Base-by-base conservation (phyloP, 768 basidiomycete genomes). In the Serpula lacrymans region DNA sequence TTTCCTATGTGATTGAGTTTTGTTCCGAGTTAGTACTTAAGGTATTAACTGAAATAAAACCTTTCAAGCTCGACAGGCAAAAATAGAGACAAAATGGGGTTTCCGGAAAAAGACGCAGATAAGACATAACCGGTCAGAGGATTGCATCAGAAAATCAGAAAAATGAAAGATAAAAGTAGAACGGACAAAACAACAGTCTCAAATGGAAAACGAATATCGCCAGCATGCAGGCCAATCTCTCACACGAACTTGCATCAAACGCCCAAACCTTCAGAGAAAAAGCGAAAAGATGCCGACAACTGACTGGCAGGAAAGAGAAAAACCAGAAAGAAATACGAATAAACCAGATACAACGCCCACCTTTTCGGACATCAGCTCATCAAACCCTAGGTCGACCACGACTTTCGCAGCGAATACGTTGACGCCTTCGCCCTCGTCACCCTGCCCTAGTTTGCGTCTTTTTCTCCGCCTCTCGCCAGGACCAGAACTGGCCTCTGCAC, bases 331-430 rank as follows among this genome's bases (percentile, higher is more conserved):
- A 45, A 46, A 33, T 34, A 10, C 20, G n/a, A n/a, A n/a, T n/a
- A n/a, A n/a, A n/a, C n/a, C n/a, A n/a, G n/a, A n/a, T n/a, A 48
- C 51, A 35, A 44, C 35, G 62, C 82, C 50, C 61, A 94, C 93
- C 70, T 93, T 90, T 47, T 95, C 91, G 42, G 70, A 80, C 95
- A 98, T 97, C 64, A 82, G 70, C 31, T 93, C 78, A 58, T 98
- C 94, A 59, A 96, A 97, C 7, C 83, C 90, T 13, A 97, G 71
- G 66, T 99, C 96, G 14, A 98, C 61, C 24, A 90, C 78, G 3
- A 92, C 73, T 43, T 72, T 74, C 16, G 85, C 88, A 5, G 77
- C 72, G 49, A 78, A 82, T 34, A 55, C 41, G 55, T 45, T 25
- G 18, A 62, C 52, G 45, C 44, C 22, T 45, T 56, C 44, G 32